phyloP scores from a whole-genome alignment of 257 asterid genomes.

The Salvia splendens region DNA sequence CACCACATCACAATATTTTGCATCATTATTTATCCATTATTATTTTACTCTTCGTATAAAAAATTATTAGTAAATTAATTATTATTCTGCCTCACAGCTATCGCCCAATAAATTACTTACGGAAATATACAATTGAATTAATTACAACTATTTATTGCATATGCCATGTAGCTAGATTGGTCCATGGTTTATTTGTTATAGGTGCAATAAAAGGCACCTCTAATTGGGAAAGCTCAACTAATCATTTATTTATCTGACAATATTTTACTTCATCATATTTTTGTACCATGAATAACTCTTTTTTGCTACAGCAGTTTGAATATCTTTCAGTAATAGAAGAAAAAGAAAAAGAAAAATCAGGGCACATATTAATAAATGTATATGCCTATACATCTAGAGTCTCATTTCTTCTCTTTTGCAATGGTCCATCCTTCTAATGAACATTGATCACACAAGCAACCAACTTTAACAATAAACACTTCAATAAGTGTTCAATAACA shows the following conservation, averaged over 20 bases:
- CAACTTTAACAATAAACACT: too few species aligned
- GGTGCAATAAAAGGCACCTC: slow-evolving; percentile 14
- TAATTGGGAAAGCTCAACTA: slow-evolving; percentile 18
- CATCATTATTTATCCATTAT: slow-evolving; percentile 13
- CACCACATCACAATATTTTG: slow-evolving; percentile 6
- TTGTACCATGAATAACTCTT: background rate
- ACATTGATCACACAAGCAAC: too few species aligned
- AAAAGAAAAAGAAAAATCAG: background rate
- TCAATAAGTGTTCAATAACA: too few species aligned
- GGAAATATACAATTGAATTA: background rate
- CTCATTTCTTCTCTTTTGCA: too few species aligned
- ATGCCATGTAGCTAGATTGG: background rate
- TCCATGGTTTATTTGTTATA: slow-evolving; percentile 8
- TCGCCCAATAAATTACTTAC: background rate
- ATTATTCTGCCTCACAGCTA: background rate
- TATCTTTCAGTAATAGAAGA: background rate
- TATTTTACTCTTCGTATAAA: background rate
- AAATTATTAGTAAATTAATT: background rate
- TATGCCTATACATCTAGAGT: background rate
- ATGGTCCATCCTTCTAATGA: too few species aligned
- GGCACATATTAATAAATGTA: background rate
- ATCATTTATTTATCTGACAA: slow-evolving; percentile 14
- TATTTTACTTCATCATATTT: slow-evolving; percentile 7
- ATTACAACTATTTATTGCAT: background rate
- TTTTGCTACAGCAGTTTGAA: background rate